Conservation (phyloP, 495 filamentous ascomycete species). For the Immersiella caudata region DNA sequence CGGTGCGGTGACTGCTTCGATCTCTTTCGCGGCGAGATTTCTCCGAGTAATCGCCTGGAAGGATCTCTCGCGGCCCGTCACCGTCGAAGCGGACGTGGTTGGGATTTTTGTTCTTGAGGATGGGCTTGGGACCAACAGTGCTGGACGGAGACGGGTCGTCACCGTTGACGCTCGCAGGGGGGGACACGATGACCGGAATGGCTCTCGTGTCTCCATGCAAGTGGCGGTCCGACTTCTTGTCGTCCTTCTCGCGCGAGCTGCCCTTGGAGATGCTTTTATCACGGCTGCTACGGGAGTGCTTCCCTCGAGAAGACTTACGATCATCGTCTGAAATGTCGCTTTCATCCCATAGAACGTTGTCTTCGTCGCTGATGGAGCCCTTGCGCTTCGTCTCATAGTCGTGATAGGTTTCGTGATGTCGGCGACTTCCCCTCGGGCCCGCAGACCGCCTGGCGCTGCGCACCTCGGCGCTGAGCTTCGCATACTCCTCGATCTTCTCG, state of each 20-base stretch:
- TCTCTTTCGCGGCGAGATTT: conserved; percentile 29
- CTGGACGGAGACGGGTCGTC: conserved; percentile 41
- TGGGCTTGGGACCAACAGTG: conserved; percentile 50
- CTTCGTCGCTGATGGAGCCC: conserved; percentile 21
- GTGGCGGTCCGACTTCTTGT: conserved; percentile 12
- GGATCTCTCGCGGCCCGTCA: conserved; percentile 43
- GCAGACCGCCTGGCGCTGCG: conserved; percentile 44
- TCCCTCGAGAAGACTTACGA: conserved; percentile 12
- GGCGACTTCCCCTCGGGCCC: conserved; percentile 7
- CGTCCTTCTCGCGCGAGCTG: conserved; percentile 11
- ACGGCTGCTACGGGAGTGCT: conserved; percentile 7
- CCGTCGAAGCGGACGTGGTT: conserved; percentile 51
- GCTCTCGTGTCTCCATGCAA: conserved; percentile 23
- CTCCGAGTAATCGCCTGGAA: conserved; percentile 29
- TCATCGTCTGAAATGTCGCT: conserved; percentile 33
- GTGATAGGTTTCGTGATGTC: conserved; percentile 25
- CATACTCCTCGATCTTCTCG: conserved; percentile 63
- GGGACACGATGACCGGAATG: conserved; percentile 48
- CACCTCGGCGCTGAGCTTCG: conserved; percentile 57
- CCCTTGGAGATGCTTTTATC: neutral
- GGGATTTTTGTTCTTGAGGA: conserved; percentile 55
- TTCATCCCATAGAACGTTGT: conserved; percentile 25
- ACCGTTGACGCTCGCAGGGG: conserved; percentile 37
- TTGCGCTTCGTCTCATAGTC: conserved; percentile 12
- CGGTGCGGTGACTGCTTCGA: conserved; percentile 28